Base-by-base conservation (phyloP, 345 rosid species). In the Limnanthes douglasii region DNA sequence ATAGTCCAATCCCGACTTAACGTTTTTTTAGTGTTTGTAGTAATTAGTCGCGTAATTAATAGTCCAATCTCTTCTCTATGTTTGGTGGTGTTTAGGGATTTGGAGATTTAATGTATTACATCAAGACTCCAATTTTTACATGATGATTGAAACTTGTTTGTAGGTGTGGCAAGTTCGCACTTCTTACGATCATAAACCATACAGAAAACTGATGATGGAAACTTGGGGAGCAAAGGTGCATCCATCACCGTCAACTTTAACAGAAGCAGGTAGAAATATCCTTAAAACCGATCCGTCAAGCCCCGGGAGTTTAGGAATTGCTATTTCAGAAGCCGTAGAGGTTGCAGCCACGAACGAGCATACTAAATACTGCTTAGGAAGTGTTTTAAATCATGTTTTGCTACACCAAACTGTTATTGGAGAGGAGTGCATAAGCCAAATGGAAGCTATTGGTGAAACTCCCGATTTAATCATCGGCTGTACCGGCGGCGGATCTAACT, bases 131-230 rank as follows among this genome's bases (percentile, higher is more conserved):
- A 12, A 21, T 23, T 30, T 48, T 2, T 15, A 8, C 26, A 15
- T 20, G 19, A 30, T 1, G 29, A 14, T 20, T 18, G 4, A 2
- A 6, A 18, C 10, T 8, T n/a, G n/a, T n/a, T 37, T 41, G 11
- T 31, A 86, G 97, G 95, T 88, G 37, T 88, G 95, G 97, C 97
- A 83, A 63, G 95, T 88, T 33, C 90, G 93, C 6, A 93, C 93
- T 26, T 88, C 97, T 0, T 88, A 69, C 26, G 78, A 88, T 57
- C 81, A 72, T 63, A 88, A 88, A 62, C 97, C 97, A 34, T 88
- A 83, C 48, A 78, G 97, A 1, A 54, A 79, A 56, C 30, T 88
- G 49, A 88, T 88, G 97, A 88, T 88, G 97, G 83, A 88, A 57
- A 88, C 97, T 13, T 83, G 97, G 95, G 97, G 95, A 0, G 95